phyloP scores from a whole-genome alignment of 192 early-diverging fungal genomes.

The Coemansia sp. region DNA sequence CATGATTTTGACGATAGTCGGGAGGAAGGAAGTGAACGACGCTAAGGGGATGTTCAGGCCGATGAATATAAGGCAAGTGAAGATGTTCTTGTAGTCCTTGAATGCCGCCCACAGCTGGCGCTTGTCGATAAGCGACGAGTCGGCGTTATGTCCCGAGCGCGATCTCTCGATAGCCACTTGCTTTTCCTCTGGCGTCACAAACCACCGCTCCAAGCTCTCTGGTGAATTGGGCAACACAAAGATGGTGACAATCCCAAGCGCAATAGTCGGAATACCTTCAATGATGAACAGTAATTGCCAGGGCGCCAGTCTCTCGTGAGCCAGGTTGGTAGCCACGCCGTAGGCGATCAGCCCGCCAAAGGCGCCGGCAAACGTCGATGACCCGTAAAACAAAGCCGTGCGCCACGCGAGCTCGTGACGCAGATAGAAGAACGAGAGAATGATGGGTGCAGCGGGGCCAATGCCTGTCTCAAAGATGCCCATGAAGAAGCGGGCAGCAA shows the following conservation, averaged over 20 bases:
- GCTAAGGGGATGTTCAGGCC: conserved; percentile 63
- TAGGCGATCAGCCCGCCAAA: conserved; percentile 75
- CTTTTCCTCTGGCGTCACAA: conserved; percentile 55
- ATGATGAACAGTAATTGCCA: conserved; percentile 77
- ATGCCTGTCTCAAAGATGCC: conserved; percentile 68
- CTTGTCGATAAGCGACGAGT: conserved; percentile 28
- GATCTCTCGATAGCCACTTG: conserved; percentile 56
- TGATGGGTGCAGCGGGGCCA: conserved; percentile 67
- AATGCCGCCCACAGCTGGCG: conserved; percentile 52
- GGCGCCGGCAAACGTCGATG: conserved; percentile 70
- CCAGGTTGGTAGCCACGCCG: conserved; percentile 58
- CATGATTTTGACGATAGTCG: conserved; percentile 68
- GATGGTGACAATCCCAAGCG: conserved; percentile 57
- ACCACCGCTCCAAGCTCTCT: conserved; percentile 41
- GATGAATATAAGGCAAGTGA: conserved; percentile 63
- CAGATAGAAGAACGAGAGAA: conserved; percentile 72
- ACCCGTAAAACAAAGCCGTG: conserved; percentile 64
- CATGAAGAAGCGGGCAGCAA: conserved; percentile 53
- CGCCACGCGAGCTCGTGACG: conserved; percentile 65
- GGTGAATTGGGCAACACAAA: conserved; percentile 60
- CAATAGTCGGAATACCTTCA: conserved; percentile 63
- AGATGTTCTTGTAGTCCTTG: conserved; percentile 55
- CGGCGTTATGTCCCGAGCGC: conserved; percentile 41
- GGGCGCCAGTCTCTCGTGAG: conserved; percentile 54
- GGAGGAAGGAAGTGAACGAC: conserved; percentile 66